Percentiles rank a stretch among this genome's conserved stretches.
phyloP scores from a whole-genome alignment of 2,329 filamentous ascomycete genomes.

The Xylariomycetidae sp. region DNA sequence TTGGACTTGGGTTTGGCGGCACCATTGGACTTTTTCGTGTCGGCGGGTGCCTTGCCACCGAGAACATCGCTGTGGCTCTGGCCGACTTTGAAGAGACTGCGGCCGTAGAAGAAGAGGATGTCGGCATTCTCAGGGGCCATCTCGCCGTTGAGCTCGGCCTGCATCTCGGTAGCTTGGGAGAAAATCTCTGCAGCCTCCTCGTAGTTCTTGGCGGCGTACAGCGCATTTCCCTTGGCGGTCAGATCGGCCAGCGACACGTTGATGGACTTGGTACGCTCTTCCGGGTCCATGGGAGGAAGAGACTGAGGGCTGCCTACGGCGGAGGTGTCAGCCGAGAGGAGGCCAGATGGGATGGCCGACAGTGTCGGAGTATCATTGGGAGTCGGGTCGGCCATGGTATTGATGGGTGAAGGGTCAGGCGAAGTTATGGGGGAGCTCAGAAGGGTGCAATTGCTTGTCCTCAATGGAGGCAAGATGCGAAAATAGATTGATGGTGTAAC shows the following conservation, averaged over 20 bases:
- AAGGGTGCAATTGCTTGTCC: slow-evolving; percentile 1
- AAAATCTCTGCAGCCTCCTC: slow-evolving; percentile 81
- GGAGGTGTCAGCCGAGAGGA: slow-evolving; percentile 22
- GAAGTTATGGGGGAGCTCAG: no score
- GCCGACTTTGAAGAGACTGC: slow-evolving; percentile 88
- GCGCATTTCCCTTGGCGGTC: slow-evolving; percentile 72
- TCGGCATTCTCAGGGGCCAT: slow-evolving; percentile 88
- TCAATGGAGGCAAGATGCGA: no score
- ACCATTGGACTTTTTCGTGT: slow-evolving; percentile 44
- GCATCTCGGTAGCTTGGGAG: slow-evolving; percentile 82
- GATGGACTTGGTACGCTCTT: slow-evolving; percentile 44
- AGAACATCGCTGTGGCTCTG: slow-evolving; percentile 93
- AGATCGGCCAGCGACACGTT: slow-evolving; percentile 72
- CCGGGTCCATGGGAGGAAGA: slow-evolving; percentile 29
- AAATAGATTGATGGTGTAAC: no score
- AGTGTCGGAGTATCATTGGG: slow-evolving; percentile 22
- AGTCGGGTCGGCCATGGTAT: slow-evolving; percentile 26
- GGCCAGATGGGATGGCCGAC: slow-evolving; percentile 23
- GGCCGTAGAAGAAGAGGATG: slow-evolving; percentile 89
- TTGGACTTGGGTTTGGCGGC: slow-evolving; percentile 32
- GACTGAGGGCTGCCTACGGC: slow-evolving; percentile 25
- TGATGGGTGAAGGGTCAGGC: no score
- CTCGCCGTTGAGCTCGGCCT: slow-evolving; percentile 89
- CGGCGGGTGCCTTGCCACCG: slow-evolving; percentile 67
- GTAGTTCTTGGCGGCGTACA: slow-evolving; percentile 88